Conservation (phyloP, 345 rosid species). For the Cochlearia excelsa region DNA sequence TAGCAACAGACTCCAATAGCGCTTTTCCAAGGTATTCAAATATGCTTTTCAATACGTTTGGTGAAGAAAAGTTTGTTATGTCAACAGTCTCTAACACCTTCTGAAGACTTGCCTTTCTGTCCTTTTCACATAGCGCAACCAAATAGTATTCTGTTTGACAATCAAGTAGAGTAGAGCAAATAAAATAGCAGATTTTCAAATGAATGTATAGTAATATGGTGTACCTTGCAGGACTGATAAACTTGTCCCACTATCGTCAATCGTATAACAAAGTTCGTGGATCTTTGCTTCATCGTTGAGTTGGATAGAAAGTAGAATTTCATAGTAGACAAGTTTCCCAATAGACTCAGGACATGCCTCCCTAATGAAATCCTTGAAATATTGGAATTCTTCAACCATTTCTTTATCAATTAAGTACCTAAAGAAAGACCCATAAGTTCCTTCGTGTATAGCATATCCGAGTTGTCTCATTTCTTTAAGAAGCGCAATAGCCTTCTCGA, state of each 20-base stretch:
- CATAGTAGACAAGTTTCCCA: slow-evolving; percentile 71
- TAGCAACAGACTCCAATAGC: slow-evolving; percentile 48
- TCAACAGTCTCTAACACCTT: slow-evolving; percentile 58
- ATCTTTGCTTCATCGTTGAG: slow-evolving; percentile 52
- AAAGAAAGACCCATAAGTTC: slow-evolving; percentile 63
- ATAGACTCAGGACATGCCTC: slow-evolving; percentile 38
- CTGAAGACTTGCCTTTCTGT: slow-evolving; percentile 49
- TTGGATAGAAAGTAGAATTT: slow-evolving; percentile 68
- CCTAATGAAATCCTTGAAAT: slow-evolving; percentile 38
- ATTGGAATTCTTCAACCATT: slow-evolving; percentile 60
- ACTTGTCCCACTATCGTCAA: slow-evolving; percentile 31
- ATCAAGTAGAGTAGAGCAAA: not conserved
- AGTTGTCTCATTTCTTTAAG: slow-evolving; percentile 59
- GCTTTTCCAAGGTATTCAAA: slow-evolving; percentile 66
- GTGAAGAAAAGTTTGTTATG: slow-evolving; percentile 49
- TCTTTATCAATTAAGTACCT: slow-evolving; percentile 58
- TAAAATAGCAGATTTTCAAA: slow-evolving; percentile 12
- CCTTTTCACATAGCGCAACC: slow-evolving; percentile 65
- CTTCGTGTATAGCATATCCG: slow-evolving; percentile 61
- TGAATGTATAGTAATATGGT: not conserved
- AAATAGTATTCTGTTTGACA: slow-evolving; percentile 60
- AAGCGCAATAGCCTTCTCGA: slow-evolving; percentile 45
- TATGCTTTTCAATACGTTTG: slow-evolving; percentile 38
- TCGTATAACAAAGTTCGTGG: slow-evolving; percentile 46
- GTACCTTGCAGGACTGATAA: slow-evolving; percentile 50